Percentiles rank a stretch among this genome's conserved stretches.
Evolutionary conservation across 73 alveolate genomes (phyloP).

Genomic region (Paramecium caudatum): DNA sequence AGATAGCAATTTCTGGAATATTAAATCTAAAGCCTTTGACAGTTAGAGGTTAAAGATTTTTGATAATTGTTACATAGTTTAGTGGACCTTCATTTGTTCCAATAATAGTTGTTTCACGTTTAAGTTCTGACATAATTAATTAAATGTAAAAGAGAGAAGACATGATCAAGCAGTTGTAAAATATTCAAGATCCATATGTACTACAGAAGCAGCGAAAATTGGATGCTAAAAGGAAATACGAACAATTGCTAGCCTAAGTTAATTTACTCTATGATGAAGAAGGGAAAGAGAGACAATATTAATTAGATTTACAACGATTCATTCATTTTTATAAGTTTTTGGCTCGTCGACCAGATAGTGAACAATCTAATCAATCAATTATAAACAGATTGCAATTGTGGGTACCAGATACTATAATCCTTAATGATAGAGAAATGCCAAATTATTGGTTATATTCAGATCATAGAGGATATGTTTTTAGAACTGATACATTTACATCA

Average conservation of each 20-base stretch:
- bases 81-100: too few species aligned
- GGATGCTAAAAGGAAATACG: slow-evolving; percentile 67
- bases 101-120: too few species aligned
- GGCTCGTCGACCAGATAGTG: slow-evolving; percentile 87
- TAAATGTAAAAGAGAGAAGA: slow-evolving; percentile 55
- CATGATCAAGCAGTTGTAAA: slow-evolving; percentile 7
- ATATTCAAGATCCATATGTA: slow-evolving; percentile 10
- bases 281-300: slow-evolving; percentile 54
- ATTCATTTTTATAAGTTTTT: slow-evolving; percentile 89
- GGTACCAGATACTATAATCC: slow-evolving; percentile 96
- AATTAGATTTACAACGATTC: slow-evolving; percentile 41
- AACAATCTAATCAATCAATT: slow-evolving; percentile 75
- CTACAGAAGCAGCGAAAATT: slow-evolving; percentile 23
- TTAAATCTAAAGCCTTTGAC: background rate
- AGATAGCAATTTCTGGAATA: background rate
- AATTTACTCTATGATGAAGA: slow-evolving; percentile 68
- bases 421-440: slow-evolving; percentile 88
- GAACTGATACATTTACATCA: slow-evolving; percentile 88
- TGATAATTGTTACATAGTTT: too few species aligned
- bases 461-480: slow-evolving; percentile 90
- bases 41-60: background rate
- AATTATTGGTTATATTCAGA: slow-evolving; percentile 96
- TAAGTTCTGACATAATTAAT: too few species aligned
- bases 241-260: slow-evolving; percentile 57
- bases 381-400: slow-evolving; percentile 83